Evolutionary conservation across 1,284 basidiomycete species (phyloP).

Genomic region (Papiliotrema terrestris): DNA sequence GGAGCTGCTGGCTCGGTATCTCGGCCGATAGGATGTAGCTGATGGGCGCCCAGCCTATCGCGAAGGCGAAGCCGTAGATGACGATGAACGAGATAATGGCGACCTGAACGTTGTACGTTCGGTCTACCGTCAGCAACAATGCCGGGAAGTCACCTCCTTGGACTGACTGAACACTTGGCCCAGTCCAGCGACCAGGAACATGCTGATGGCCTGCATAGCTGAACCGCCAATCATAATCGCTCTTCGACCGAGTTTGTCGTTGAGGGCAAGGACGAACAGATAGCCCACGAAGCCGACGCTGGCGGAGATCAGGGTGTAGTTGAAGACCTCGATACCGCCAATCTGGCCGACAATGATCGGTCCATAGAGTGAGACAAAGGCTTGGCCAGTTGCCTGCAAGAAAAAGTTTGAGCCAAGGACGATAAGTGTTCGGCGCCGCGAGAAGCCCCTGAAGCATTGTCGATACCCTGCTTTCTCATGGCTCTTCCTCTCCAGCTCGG

Average conservation of each 20-base stretch:
- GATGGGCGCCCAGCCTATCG: no score
- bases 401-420: conserved; percentile 13
- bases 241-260: conserved; percentile 2
- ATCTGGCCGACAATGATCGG: conserved; percentile 3
- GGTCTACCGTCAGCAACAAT: no score
- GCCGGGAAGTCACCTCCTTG: no score
- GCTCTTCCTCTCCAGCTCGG: not conserved
- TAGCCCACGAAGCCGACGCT: not conserved
- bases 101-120: no score
- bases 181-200: no score
- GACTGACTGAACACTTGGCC: no score
- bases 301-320: not conserved
- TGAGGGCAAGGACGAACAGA: not conserved
- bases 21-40: no score
- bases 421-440: conserved; percentile 12
- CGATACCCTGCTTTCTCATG: not conserved
- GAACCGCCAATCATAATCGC: conserved; percentile 4
- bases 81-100: no score
- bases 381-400: conserved; percentile 11
- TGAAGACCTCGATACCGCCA: not conserved
- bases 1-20: no score
- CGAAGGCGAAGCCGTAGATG: no score
- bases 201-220: not conserved
- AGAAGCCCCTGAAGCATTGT: conserved; percentile 5
- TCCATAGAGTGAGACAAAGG: conserved; percentile 4